Evolutionary conservation across 2,329 filamentous ascomycete species (phyloP), one percentile per base, ranked within the genome.

Genomic region (Dothideomycetidae sp.): DNA sequence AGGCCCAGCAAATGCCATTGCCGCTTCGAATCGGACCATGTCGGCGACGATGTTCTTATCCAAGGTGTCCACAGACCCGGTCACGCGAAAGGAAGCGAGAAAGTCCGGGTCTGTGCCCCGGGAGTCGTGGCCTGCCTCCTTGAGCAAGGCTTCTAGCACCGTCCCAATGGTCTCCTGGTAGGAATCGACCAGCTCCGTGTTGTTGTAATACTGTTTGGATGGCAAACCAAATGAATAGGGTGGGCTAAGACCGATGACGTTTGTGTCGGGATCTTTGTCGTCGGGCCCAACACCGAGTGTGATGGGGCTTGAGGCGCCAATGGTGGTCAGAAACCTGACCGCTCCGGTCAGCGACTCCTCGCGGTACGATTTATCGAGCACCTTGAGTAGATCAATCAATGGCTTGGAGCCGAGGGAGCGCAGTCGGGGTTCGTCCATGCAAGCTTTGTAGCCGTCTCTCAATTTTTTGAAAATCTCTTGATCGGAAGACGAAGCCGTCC

Each of bases 401-500:
- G 77, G 76, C 41, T 63, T 53, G 4, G 68, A 58, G 2, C 75
- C 78, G 9, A 64, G 51, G 30, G 66, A 55, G 44, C 68, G 66
- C 34, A 80, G 67, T 7, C 59, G 55, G 5, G 67, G 61, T 50
- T 77, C 69, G 47, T 82, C 64, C 53, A 79, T 67, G 50, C 79
- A 84, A 21, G 76, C 69, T 43, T 71, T 58, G 48, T 81, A 83
- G 0, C 67, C 70, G 31, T 66, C 56, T 52, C 78, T 71, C 50
- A 83, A 59, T 53, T 78, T 77, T 42, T 70, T 57, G 49, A 81
- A 81, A 50, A 80, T 83, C 18, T 68, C 55, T 48, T 71, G 62
- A 40, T 78, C 73, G 2, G 38, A 29, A 14, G 11, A 31, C 3
- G 38, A 33, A 28, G 38, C 38, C 7, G 38, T 40, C 38, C 38